phyloP scores from a whole-genome alignment of 805 yeast species.

The Teunomyces stri region DNA sequence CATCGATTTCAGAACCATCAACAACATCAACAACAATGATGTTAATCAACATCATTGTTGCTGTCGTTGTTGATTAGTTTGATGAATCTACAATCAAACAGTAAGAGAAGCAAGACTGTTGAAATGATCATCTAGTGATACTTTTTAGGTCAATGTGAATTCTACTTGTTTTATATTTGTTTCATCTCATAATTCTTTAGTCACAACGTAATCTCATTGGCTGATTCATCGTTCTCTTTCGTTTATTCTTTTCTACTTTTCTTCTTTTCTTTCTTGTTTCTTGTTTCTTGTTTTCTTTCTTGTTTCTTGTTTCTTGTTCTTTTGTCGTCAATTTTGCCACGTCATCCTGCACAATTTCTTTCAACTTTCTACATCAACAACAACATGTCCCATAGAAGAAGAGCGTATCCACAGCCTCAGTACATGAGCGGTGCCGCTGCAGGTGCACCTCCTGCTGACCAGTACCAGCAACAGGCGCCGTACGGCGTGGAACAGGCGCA shows the following conservation, averaged over 20 bases:
- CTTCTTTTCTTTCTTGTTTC: not conserved
- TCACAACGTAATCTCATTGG: too few species aligned
- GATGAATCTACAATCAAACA: too few species aligned
- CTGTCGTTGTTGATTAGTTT: too few species aligned
- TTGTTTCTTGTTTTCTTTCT: not conserved
- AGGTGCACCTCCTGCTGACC: slow-evolving; percentile 16
- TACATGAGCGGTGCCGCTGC: slow-evolving; percentile 20
- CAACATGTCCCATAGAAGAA: slow-evolving; percentile 40
- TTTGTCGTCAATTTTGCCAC: not conserved
- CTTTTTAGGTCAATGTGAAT: too few species aligned
- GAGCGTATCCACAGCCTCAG: slow-evolving; percentile 49
- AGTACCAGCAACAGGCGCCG: slow-evolving; percentile 10
- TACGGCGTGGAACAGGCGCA: slow-evolving; percentile 35
- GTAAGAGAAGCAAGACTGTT: too few species aligned
- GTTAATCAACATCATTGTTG: too few species aligned
- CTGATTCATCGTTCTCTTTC: too few species aligned
- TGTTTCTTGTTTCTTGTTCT: not conserved
- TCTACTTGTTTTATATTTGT: too few species aligned
- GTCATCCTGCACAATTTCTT: slow-evolving; percentile 8
- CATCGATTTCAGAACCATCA: too few species aligned
- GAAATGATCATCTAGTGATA: too few species aligned
- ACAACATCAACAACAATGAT: too few species aligned
- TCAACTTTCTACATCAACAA: not conserved
- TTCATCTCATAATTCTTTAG: too few species aligned
- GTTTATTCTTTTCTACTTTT: not conserved